These are phyloP conservation scores for Podaxis carcinomalis DNA, from an alignment of 768 basidiomycete genomes.

Conservation along the genomic window DNA sequence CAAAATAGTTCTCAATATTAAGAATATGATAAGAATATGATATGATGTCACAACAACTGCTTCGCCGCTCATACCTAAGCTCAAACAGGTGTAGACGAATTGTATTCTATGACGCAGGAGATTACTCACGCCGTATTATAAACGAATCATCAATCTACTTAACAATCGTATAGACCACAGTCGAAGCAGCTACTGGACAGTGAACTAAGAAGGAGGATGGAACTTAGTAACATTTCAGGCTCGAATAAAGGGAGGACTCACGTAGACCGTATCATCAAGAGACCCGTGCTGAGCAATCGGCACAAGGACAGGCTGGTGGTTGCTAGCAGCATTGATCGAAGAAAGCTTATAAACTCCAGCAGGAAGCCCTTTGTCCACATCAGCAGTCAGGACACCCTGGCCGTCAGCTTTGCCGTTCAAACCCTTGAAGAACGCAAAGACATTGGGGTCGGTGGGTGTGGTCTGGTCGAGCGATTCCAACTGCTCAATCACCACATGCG, in stretches of 20 bases:
- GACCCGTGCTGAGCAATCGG: slow-evolving; percentile 58
- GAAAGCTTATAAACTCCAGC: slow-evolving; percentile 56
- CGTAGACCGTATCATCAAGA: slow-evolving; percentile 55
- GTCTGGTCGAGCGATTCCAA: slow-evolving; percentile 43
- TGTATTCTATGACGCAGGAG: background rate
- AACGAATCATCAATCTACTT: background rate
- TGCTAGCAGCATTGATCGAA: slow-evolving; percentile 53
- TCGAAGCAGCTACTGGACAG: slow-evolving; percentile 17
- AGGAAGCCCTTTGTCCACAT: slow-evolving; percentile 54
- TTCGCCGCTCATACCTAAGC: no score
- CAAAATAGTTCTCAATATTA: background rate
- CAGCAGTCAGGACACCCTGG: slow-evolving; percentile 45
- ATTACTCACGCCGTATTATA: background rate
- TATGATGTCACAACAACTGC: background rate
- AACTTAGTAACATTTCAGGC: background rate
- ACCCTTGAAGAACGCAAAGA: background rate
- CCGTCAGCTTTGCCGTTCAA: slow-evolving; percentile 23
- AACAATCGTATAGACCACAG: background rate
- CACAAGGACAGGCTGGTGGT: slow-evolving; percentile 60
- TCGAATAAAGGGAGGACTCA: slow-evolving; percentile 23
- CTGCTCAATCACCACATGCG: slow-evolving; percentile 54
- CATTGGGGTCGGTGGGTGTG: slow-evolving; percentile 41
- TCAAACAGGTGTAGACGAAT: no score
- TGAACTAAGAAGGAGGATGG: slow-evolving; percentile 18
- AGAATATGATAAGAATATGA: background rate